Percentiles rank a stretch among this genome's conserved stretches.
Conservation (phyloP, 331 rosid species). For the Rhamnella rubrinervis region DNA sequence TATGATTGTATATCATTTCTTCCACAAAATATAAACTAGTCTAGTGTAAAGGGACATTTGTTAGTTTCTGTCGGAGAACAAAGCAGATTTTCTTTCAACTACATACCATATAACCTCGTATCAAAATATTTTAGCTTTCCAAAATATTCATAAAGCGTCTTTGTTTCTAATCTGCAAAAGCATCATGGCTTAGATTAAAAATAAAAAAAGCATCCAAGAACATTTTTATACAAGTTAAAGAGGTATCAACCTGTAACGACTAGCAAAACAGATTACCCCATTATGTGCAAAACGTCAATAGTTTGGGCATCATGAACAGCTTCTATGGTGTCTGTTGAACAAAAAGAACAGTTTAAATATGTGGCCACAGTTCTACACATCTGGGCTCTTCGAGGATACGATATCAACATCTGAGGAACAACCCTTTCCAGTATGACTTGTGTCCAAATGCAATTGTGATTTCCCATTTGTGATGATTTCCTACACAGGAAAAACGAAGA, state of each 20-base stretch:
- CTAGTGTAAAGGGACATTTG: too few relatives aligned
- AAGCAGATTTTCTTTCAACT: too few relatives aligned
- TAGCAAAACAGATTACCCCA: neutral
- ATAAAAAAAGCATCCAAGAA: neutral
- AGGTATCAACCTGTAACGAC: conserved; percentile 15
- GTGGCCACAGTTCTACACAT: conserved; percentile 21
- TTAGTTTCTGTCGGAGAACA: too few relatives aligned
- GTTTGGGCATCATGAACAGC: neutral
- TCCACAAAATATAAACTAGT: too few relatives aligned
- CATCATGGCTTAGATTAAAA: neutral
- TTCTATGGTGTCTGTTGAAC: conserved; percentile 6
- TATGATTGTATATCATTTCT: too few relatives aligned
- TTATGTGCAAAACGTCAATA: conserved; percentile 2
- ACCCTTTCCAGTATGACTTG: conserved; percentile 35
- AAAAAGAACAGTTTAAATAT: conserved; percentile 8
- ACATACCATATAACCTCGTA: too few relatives aligned
- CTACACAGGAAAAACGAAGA: conserved; percentile 33
- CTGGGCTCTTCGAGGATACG: conserved; percentile 28
- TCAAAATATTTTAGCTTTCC: neutral
- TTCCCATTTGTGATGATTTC: conserved; percentile 35
- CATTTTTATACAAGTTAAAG: conserved; percentile 17
- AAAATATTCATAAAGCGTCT: neutral
- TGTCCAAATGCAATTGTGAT: conserved; percentile 37
- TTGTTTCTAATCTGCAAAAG: conserved; percentile 1
- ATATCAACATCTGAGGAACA: conserved; percentile 36